Conservation (phyloP, 345 rosid species). For the Eutrema yunnanense region DNA sequence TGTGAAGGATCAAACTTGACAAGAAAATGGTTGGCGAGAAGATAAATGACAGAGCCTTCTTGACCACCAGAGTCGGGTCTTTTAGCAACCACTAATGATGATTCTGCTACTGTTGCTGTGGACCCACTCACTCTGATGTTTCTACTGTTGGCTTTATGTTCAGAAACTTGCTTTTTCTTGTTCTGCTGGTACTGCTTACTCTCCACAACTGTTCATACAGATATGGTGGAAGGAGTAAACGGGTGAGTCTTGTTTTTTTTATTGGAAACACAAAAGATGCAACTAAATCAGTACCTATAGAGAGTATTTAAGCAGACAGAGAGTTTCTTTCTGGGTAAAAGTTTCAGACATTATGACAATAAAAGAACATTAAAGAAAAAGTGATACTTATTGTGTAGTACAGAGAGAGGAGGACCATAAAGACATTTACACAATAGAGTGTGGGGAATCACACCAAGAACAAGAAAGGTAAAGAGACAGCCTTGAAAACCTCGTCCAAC, state of each 20-base stretch:
- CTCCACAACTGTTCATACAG: constrained; percentile 36
- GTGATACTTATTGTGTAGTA: neutral
- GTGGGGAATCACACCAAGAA: constrained; percentile 18
- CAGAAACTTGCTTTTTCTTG: constrained; percentile 28
- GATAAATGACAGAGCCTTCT: constrained; percentile 65
- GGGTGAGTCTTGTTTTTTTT: constrained; percentile 13
- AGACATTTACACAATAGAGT: constrained; percentile 18
- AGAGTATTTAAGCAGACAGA: constrained; percentile 20
- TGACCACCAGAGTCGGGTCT: constrained; percentile 89
- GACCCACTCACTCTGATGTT: constrained; percentile 34
- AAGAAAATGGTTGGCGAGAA: constrained; percentile 89
- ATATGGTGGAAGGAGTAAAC: constrained; percentile 7
- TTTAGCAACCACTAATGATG: constrained; percentile 48
- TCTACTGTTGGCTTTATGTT: constrained; percentile 36
- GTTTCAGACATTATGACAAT: constrained; percentile 13
- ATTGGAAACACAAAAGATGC: constrained; percentile 5
- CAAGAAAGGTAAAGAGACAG: constrained; percentile 6
- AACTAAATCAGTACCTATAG: constrained; percentile 20
- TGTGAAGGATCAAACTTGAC: constrained; percentile 67
- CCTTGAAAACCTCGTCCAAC: constrained; percentile 28
- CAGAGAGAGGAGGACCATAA: constrained; percentile 18
- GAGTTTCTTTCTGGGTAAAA: neutral
- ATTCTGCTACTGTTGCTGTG: constrained; percentile 1
- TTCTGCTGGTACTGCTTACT: constrained; percentile 22
- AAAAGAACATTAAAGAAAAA: constrained; percentile 24